Evolutionary conservation across 208 protist species (phyloP), one percentile per base, ranked within the genome.

Genomic region (Trypanosoma platydactyli): DNA sequence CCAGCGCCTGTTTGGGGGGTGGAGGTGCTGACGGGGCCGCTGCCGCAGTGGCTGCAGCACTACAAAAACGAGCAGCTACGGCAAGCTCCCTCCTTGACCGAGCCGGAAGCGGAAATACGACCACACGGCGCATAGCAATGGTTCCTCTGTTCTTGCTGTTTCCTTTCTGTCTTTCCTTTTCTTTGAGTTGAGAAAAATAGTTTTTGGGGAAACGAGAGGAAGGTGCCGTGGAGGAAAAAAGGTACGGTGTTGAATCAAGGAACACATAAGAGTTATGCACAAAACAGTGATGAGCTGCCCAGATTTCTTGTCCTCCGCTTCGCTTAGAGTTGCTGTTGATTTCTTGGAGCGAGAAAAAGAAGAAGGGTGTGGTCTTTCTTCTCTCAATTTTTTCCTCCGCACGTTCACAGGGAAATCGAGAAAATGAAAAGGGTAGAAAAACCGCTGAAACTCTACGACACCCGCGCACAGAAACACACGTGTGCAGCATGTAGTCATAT

Each of bases 21-120:
- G 73, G 29, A 3, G 81, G 33, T 15, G 75, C 25, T 0, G 77
- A 48, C 5, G 79, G 67, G 4, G 70, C 67, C 2, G 74, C 58
- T 0, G 76, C 64, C 16, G 79, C 85, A 3, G 81, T 77, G 7
- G 79, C 84, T 22, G 82, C 81, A 16, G 82, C 77, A 66, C 80
- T 82, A 76, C 76, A 83, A 60, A 64, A 74, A 20, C 81, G 80
- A 44, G 57, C 56, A 30, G 30, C 55, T 24, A 41, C 55, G 20
- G 30, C 12, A 27, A 71, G 52, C 22, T 62, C 66, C 40, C 35
- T 49, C 6, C 12, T 45, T 46, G 45, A 42, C 35, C 9, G n/a
- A 16, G 52, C n/a, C 0, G 29, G 27, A 5, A 60, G 29, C 27
- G 71, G 44, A 56, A 71, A 63, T 7, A 46, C 29, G 55, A 40